phyloP scores from a whole-genome alignment of 106 monocot genomes.

The Chionographis japonica region DNA sequence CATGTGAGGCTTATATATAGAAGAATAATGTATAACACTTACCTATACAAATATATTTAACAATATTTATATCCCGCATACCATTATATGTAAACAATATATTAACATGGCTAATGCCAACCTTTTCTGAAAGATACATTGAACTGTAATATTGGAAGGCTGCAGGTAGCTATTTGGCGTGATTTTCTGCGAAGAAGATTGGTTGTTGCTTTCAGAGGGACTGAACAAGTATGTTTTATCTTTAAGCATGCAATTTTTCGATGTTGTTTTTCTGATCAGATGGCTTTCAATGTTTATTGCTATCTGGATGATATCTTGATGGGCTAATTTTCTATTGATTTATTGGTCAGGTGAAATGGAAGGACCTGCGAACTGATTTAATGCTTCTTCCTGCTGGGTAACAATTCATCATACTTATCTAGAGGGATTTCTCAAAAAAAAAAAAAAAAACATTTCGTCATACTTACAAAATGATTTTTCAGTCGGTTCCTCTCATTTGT shows the following conservation, averaged over 20 bases:
- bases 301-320: background rate
- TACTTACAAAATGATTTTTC: background rate
- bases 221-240: constrained; percentile 72
- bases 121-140: constrained; percentile 2
- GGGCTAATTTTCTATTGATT: background rate
- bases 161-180: constrained; percentile 92
- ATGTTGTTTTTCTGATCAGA: background rate
- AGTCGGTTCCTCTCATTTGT: too few relatives aligned
- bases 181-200: constrained; percentile 68
- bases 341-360: constrained; percentile 65
- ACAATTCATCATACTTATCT: background rate
- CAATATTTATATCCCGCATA: background rate
- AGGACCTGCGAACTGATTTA: constrained; percentile 86
- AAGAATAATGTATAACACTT: too few relatives aligned
- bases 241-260: background rate
- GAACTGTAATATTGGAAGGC: background rate
- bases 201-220: constrained; percentile 90
- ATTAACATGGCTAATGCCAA: background rate
- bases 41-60: too few relatives aligned
- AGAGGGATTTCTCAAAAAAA: too few relatives aligned
- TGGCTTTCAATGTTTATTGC: background rate
- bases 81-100: too few relatives aligned
- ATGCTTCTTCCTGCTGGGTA: constrained; percentile 89
- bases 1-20: too few relatives aligned
- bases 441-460: constrained; percentile 1